Evolutionary conservation across 2,329 filamentous ascomycete genomes (phyloP).

Genomic region (Aspergillus chevalieri): DNA sequence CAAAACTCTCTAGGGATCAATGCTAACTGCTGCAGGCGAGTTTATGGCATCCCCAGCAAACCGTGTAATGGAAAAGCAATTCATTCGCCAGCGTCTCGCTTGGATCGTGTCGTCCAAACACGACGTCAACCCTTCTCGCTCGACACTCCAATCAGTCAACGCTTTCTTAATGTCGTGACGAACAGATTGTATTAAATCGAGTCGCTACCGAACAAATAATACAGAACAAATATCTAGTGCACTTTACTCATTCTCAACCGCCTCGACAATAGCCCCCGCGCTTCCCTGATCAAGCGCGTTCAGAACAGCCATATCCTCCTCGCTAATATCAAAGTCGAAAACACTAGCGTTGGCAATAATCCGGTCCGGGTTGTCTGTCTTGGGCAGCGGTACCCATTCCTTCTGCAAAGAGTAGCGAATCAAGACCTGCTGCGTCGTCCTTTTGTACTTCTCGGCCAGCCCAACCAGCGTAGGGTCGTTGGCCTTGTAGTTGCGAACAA

Average conservation of each 20-base stretch:
- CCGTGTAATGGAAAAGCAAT: conserved; percentile 58
- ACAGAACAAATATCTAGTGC: not conserved
- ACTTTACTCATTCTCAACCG: conserved; percentile 38
- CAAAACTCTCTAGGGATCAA: conserved; percentile 13
- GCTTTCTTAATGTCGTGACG: conserved; percentile 68
- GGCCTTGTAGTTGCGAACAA: conserved; percentile 63
- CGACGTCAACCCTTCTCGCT: conserved; percentile 73
- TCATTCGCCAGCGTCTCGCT: conserved; percentile 71
- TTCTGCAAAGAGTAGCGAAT: conserved; percentile 79
- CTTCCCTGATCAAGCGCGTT: conserved; percentile 47
- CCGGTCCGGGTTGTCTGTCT: conserved; percentile 62
- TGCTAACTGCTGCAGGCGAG: conserved; percentile 18
- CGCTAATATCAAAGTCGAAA: conserved; percentile 53
- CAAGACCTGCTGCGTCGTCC: conserved; percentile 69
- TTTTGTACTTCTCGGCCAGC: conserved; percentile 65
- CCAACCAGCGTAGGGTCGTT: conserved; percentile 60
- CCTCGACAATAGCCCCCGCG: conserved; percentile 44
- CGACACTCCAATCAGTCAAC: conserved; percentile 87
- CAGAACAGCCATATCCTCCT: conserved; percentile 52
- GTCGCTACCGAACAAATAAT: not conserved
- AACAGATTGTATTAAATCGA: conserved; percentile 3
- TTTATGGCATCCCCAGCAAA: conserved; percentile 23
- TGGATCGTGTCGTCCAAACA: conserved; percentile 75
- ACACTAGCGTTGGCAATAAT: conserved; percentile 62
- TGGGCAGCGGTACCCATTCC: conserved; percentile 65